A percentile compares a stretch with the other conserved stretches of the same genome.
phyloP scores from a whole-genome alignment of 345 rosid genomes.

The Gossypium mustelinum region DNA sequence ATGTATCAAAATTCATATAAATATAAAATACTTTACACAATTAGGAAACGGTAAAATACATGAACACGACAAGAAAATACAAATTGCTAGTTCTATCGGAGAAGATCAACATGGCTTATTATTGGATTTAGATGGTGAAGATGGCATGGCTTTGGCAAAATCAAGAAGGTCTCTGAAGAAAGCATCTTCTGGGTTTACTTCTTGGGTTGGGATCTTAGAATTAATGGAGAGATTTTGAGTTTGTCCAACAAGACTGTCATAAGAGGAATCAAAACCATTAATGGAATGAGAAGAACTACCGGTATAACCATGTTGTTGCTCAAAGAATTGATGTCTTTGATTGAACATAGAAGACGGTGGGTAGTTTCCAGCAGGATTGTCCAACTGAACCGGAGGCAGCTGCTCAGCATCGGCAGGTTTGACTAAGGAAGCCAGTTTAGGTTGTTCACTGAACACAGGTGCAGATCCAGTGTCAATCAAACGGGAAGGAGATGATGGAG shows the following conservation, averaged over 20 bases:
- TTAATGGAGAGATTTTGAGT: conserved; percentile 61
- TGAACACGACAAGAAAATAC: background rate
- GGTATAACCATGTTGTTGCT: conserved; percentile 25
- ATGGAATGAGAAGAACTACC: conserved; percentile 31
- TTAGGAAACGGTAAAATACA: background rate
- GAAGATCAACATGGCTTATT: conserved; percentile 54
- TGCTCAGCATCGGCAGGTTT: conserved; percentile 37
- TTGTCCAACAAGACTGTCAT: conserved; percentile 56
- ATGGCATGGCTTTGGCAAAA: conserved; percentile 77
- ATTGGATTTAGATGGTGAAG: conserved; percentile 64
- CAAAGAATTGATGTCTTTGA: conserved; percentile 68
- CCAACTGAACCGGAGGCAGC: conserved; percentile 76
- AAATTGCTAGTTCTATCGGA: background rate
- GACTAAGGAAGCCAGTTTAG: conserved; percentile 39
- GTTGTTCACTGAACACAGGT: conserved; percentile 32
- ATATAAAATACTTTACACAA: background rate
- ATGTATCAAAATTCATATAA: background rate
- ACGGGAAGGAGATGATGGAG: conserved; percentile 24
- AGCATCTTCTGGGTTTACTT: conserved; percentile 70
- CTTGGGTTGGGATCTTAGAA: conserved; percentile 42
- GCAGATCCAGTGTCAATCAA: conserved; percentile 22
- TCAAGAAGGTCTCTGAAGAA: conserved; percentile 87
- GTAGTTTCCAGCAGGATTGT: conserved; percentile 37
- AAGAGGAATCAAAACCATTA: conserved; percentile 50
- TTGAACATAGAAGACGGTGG: conserved; percentile 67